phyloP scores from a whole-genome alignment of 345 rosid species.

The Mallotus nudiflorus region DNA sequence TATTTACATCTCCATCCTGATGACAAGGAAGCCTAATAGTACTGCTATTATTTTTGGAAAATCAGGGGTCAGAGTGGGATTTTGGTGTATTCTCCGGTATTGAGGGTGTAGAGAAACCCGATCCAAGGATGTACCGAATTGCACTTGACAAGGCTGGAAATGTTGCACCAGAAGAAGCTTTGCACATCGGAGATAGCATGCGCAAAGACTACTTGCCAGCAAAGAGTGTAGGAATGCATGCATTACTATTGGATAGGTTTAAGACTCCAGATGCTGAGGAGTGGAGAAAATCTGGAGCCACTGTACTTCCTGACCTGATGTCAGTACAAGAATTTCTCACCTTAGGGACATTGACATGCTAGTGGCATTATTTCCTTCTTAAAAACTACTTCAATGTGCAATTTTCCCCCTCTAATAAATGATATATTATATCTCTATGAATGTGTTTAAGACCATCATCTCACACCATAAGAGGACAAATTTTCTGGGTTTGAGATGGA shows the following conservation, averaged over 20 bases:
- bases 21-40: constrained; percentile 3
- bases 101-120: constrained; percentile 92
- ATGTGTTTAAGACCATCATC: too few relatives aligned
- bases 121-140: constrained; percentile 65
- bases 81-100: constrained; percentile 95
- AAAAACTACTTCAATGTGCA: neutral
- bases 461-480: too few relatives aligned
- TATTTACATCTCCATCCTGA: neutral
- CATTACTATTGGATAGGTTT: constrained; percentile 82
- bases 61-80: constrained; percentile 87
- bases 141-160: constrained; percentile 83
- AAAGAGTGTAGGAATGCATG: constrained; percentile 84
- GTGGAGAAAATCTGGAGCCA: constrained; percentile 77
- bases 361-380: neutral
- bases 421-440: neutral
- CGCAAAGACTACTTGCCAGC: constrained; percentile 89
- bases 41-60: neutral
- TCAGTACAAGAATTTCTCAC: constrained; percentile 62
- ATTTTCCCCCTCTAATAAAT: neutral
- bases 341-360: constrained; percentile 15
- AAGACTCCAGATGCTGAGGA: constrained; percentile 75
- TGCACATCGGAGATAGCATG: constrained; percentile 94
- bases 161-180: constrained; percentile 59
- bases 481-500: too few relatives aligned
- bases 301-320: constrained; percentile 77